Base-by-base conservation (phyloP, 2,329 filamentous ascomycete species). In the Berkeleyomyces rouxiae region DNA sequence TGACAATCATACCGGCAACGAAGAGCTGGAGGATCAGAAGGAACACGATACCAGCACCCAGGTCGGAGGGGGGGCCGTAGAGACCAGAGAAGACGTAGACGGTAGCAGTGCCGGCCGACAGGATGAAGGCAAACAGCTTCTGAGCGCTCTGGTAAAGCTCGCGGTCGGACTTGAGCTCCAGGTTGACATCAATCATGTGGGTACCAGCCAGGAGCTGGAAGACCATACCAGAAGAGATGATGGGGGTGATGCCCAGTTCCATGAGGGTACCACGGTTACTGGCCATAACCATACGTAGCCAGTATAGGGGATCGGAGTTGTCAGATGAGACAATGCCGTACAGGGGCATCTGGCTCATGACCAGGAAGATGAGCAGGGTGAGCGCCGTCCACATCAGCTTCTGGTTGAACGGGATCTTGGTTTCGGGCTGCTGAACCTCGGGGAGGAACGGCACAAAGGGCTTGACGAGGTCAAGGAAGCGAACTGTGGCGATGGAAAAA, bases 141-240 rank as follows among this genome's bases (percentile, higher is more conserved):
- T 99, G 93, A 63, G 95, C 93, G 67, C 92, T 99, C 82, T 99
- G 93, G 84, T 99, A 99, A 68, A 99, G 86, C 81, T 99, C 93
- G 77, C 93, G 93, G 78, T 99, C 93, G 76, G 92, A 93, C 83
- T 99, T 99, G 77, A 97, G 86, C 82, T 99, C 93, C 71, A 99
- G 88, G 84, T 99, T 97, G 81, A 99, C 92, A 75, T 99, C 93
- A 77, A 99, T 97, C 79, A 97, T 87, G 83, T 99, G 93, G 75
- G 93, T 99, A 73, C 93, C 93, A 72, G 93, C 93, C 68, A 99
- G 88, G 72, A 99, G 91, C 86, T 99, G 93, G 85, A 99, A 99
- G 72, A 99, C 90, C 93, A 99, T 99, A 77, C 93, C 93, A 44
- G 93, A 97, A 65, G 93, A 96, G 78, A 99, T 97, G 77, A 99